A percentile compares a stretch with the other conserved stretches of the same genome.
Conservation (phyloP, 2,329 filamentous ascomycete genomes). For the Talaromyces sp. region DNA sequence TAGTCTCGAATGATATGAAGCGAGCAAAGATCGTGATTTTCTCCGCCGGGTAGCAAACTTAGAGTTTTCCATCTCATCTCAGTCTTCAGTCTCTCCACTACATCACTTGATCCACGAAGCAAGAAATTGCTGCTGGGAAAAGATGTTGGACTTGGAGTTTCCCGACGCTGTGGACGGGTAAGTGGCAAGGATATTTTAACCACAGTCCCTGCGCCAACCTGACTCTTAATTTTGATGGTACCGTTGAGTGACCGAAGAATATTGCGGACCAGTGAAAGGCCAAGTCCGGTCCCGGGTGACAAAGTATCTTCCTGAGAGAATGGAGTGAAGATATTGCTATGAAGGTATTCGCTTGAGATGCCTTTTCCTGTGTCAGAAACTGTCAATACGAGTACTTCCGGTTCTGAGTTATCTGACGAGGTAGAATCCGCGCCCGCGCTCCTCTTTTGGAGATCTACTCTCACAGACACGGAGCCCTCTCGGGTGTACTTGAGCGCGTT, state of each 20-base stretch:
- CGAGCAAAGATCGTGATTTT: neutral
- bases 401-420: neutral
- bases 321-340: conserved; percentile 54
- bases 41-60: neutral
- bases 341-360: conserved; percentile 57
- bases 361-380: conserved; percentile 60
- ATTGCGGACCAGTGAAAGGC: conserved; percentile 56
- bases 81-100: neutral
- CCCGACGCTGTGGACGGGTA: neutral
- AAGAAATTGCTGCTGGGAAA: neutral
- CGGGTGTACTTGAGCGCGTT: conserved; percentile 29
- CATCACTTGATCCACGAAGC: neutral
- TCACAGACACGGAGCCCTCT: conserved; percentile 37
- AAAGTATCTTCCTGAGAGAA: conserved; percentile 60
- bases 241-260: conserved; percentile 58
- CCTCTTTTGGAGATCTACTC: conserved; percentile 27
- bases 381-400: conserved; percentile 28
- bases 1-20: neutral
- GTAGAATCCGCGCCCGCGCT: conserved; percentile 8
- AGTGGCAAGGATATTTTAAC: conserved; percentile 45
- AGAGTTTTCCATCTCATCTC: neutral
- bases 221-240: conserved; percentile 50
- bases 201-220: conserved; percentile 49
- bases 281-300: conserved; percentile 57
- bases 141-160: neutral